Percentiles rank a stretch among this genome's conserved stretches.
These are phyloP conservation scores for Moesziomyces globuligerus DNA, from an alignment of 1,284 basidiomycete species.

Conservation along the genomic window DNA sequence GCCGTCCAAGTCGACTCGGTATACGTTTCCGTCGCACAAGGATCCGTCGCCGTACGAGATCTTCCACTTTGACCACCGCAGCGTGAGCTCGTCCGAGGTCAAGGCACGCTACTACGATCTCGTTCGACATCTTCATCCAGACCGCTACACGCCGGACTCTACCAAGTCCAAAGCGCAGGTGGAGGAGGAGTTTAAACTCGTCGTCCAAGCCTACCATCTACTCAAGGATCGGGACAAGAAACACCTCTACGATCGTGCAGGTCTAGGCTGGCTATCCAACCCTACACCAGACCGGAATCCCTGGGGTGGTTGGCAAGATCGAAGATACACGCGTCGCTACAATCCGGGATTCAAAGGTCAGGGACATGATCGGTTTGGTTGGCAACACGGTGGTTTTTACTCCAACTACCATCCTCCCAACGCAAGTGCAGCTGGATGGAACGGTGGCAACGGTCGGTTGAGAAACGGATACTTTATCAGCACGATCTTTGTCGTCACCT, in stretches of 20 bases:
- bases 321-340: slow-evolving; percentile 20
- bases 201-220: slow-evolving; percentile 54
- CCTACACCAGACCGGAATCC: not conserved
- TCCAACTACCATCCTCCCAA: slow-evolving; percentile 5
- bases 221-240: slow-evolving; percentile 37
- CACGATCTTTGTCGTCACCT: slow-evolving; percentile 40
- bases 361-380: slow-evolving; percentile 39
- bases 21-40: not conserved
- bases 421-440: slow-evolving; percentile 15
- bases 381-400: slow-evolving; percentile 36
- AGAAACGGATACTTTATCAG: slow-evolving; percentile 42
- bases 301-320: slow-evolving; percentile 25
- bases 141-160: slow-evolving; percentile 21
- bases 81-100: slow-evolving; percentile 35
- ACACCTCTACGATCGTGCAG: slow-evolving; percentile 39
- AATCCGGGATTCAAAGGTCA: slow-evolving; percentile 1
- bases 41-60: slow-evolving; percentile 61
- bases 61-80: slow-evolving; percentile 51
- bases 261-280: slow-evolving; percentile 48
- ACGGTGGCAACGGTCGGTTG: slow-evolving; percentile 35
- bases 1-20: too few species aligned
- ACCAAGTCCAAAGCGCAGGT: slow-evolving; percentile 21
- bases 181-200: slow-evolving; percentile 48
- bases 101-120: slow-evolving; percentile 65
- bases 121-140: slow-evolving; percentile 57